Evolutionary conservation across 139 green algal genomes (phyloP), one percentile per base, ranked within the genome.

Genomic region (Picochlorum sp.): DNA sequence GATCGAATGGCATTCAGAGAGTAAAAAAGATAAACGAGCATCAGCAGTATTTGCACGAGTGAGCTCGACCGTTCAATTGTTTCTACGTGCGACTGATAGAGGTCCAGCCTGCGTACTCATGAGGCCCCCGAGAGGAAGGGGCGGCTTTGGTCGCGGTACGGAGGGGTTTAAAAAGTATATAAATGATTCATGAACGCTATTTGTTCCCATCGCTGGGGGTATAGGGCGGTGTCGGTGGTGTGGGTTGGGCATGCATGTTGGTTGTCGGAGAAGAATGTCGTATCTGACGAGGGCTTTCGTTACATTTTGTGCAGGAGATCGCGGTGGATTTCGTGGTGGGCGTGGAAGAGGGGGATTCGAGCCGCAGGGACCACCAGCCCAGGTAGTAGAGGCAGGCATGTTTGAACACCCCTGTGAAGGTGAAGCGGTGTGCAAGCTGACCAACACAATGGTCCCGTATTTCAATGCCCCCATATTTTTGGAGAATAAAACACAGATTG

Each of bases 391-490:
- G 76, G 87, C 90, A 14, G 92, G 94, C 15, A 52, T 52, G 0
- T 98, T 96, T 69, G 45, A 84, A 61, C 94, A 99, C 62, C 82
- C 90, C 11, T 99, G 94, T 77, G 94, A 99, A 69, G 94, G 94
- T 32, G 94, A 99, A 68, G 86, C 87, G 7, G 90, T 99, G 11
- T 89, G 79, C 76, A 98, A 97, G 73, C 75, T 99, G 16, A 95
- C 86, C 10, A 95, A 96, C 45, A 83, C 90, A 18, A 97, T 97
- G 88, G 85, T 97, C 30, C 94, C 94, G 3, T 97, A 98, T 67
- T 99, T 99, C 81, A 99, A 99, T 68, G 94, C 88, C 0, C 89
- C 88, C 37, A 98, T 99, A 34, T 99, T 84, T 65, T 69, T 98
- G 57, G 88, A 98, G 68, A 98, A 98, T 82, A 99, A 98, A 70